Evolutionary conservation across 2,329 filamentous ascomycete species (phyloP).

Genomic region (Sclerotinia glacialis): DNA sequence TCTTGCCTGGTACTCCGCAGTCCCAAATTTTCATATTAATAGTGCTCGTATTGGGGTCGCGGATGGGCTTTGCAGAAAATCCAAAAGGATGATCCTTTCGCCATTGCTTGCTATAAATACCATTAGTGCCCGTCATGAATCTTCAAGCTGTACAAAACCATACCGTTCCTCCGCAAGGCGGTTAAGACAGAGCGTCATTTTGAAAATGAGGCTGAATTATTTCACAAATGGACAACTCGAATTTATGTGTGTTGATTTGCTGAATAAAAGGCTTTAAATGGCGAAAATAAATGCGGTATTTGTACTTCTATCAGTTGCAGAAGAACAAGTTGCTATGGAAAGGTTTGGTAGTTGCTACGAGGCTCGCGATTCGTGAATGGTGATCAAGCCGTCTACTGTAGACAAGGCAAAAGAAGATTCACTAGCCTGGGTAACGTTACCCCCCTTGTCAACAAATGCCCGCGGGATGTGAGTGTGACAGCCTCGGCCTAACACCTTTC

Average conservation of each 20-base stretch:
- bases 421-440: constrained; percentile 1
- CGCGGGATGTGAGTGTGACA: constrained; percentile 12
- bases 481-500: constrained; percentile 15
- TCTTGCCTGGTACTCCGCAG: constrained; percentile 91
- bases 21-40: constrained; percentile 96
- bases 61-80: constrained; percentile 87
- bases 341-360: constrained; percentile 18
- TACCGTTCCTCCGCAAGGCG: constrained; percentile 73
- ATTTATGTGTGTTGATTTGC: background rate
- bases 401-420: constrained; percentile 20
- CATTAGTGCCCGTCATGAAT: constrained; percentile 9
- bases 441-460: constrained; percentile 13
- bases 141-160: background rate
- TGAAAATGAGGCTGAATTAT: constrained; percentile 23
- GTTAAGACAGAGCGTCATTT: constrained; percentile 86
- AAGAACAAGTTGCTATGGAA: constrained; percentile 12
- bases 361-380: constrained; percentile 12
- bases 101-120: constrained; percentile 71
- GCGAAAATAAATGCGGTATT: background rate
- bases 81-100: constrained; percentile 95
- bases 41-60: constrained; percentile 68
- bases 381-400: constrained; percentile 7
- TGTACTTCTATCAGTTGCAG: background rate
- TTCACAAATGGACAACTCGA: constrained; percentile 7
- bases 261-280: background rate